Evolutionary conservation across 371 early-diverging fungal species (phyloP).

Genomic region (Furculomyces boomerangus): DNA sequence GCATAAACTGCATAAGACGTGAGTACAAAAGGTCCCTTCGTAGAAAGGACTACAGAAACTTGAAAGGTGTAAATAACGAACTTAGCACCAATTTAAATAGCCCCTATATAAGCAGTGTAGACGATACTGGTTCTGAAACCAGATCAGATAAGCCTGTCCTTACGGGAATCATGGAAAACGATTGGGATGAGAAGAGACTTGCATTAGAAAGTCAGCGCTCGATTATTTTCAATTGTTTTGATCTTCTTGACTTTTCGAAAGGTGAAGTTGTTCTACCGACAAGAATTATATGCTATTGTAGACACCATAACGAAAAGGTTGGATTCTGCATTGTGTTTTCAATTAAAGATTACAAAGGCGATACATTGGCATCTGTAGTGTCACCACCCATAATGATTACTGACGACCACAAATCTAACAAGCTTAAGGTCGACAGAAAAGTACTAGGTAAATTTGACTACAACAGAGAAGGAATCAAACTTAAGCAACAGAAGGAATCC

Average conservation of each 20-base stretch:
- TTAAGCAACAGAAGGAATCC: slow-evolving; percentile 3
- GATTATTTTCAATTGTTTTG: slow-evolving; percentile 71
- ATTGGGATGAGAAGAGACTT: slow-evolving; percentile 24
- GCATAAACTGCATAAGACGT: slow-evolving; percentile 70
- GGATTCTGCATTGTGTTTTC: slow-evolving; percentile 75
- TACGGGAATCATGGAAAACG: slow-evolving; percentile 20
- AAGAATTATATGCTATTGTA: slow-evolving; percentile 86
- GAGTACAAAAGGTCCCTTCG: slow-evolving; percentile 37
- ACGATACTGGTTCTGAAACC: not conserved
- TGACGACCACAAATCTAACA: slow-evolving; percentile 86
- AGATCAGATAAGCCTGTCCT: not conserved
- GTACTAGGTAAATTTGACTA: slow-evolving; percentile 20
- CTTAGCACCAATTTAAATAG: slow-evolving; percentile 3
- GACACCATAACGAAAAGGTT: slow-evolving; percentile 78
- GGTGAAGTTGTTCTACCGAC: slow-evolving; percentile 82
- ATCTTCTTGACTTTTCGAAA: slow-evolving; percentile 69
- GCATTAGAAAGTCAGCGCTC: slow-evolving; percentile 48
- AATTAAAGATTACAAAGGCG: slow-evolving; percentile 43
- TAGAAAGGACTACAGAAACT: slow-evolving; percentile 16
- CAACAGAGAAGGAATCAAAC: slow-evolving; percentile 13
- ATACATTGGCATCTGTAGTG: slow-evolving; percentile 54
- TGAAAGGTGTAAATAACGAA: slow-evolving; percentile 12
- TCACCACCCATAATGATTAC: slow-evolving; percentile 91
- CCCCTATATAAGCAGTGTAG: not conserved
- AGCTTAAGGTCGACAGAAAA: slow-evolving; percentile 27